phyloP scores from a whole-genome alignment of 495 filamentous ascomycete genomes.

The Mytilinidion resinicola region DNA sequence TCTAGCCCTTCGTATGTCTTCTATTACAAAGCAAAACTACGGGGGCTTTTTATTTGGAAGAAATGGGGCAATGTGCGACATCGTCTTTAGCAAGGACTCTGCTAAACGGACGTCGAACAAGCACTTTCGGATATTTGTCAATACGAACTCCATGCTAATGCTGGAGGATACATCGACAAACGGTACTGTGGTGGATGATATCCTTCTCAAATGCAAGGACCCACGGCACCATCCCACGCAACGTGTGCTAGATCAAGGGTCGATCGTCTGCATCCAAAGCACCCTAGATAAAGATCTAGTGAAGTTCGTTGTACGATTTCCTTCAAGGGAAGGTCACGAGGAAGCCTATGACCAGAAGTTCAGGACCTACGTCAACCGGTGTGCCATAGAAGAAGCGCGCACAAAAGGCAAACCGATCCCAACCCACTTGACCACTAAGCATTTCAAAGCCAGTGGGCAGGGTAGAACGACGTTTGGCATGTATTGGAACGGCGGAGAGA shows the following conservation, averaged over 20 bases:
- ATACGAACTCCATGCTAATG: constrained; percentile 73
- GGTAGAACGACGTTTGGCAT: constrained; percentile 37
- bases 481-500: constrained; percentile 74
- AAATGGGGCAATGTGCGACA: constrained; percentile 62
- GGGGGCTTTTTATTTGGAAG: constrained; percentile 83
- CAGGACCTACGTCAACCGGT: constrained; percentile 41
- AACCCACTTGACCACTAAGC: background rate
- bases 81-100: constrained; percentile 51
- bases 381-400: constrained; percentile 14
- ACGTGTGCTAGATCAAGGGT: constrained; percentile 64
- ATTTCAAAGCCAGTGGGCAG: background rate
- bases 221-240: constrained; percentile 30
- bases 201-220: constrained; percentile 47
- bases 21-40: constrained; percentile 53
- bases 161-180: constrained; percentile 88
- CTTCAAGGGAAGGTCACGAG: constrained; percentile 55
- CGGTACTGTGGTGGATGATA: constrained; percentile 76
- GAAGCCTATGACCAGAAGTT: constrained; percentile 57
- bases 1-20: constrained; percentile 74
- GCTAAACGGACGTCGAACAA: constrained; percentile 69
- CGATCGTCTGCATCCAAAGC: constrained; percentile 63
- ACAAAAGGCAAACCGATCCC: background rate
- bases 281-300: constrained; percentile 41
- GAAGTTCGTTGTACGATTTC: constrained; percentile 80
- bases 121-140: constrained; percentile 89